Conservation (phyloP, 2,329 filamentous ascomycete genomes). For the Arachnopeziza araneosa region DNA sequence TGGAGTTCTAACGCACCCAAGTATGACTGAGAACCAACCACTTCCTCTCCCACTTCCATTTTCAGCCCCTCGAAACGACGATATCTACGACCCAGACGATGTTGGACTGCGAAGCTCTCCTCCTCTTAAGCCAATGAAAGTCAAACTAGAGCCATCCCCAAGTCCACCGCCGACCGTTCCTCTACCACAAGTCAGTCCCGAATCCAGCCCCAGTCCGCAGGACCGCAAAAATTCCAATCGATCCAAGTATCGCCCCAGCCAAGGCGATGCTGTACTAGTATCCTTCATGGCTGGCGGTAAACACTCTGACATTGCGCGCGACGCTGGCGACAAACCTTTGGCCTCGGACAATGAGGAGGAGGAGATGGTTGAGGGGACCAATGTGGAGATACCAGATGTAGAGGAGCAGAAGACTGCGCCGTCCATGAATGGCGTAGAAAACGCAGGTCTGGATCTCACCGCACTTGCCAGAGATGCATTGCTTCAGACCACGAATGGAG, state of each 20-base stretch:
- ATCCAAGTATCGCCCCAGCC: conserved; percentile 35
- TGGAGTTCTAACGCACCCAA: conserved; percentile 14
- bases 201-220: conserved; percentile 29
- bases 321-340: conserved; percentile 49
- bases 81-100: conserved; percentile 45
- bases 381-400: conserved; percentile 16
- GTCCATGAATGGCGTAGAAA: neutral
- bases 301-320: conserved; percentile 56
- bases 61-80: conserved; percentile 14
- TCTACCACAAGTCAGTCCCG: conserved; percentile 39
- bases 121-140: conserved; percentile 35
- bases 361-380: conserved; percentile 24
- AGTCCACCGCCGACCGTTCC: conserved; percentile 42
- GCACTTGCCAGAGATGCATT: conserved; percentile 12
- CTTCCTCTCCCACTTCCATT: conserved; percentile 6
- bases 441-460: conserved; percentile 6
- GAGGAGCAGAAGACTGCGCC: conserved; percentile 21
- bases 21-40: conserved; percentile 14
- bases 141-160: conserved; percentile 44
- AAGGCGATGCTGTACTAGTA: conserved; percentile 64
- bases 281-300: conserved; percentile 57
- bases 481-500: conserved; percentile 8
- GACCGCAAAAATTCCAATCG: conserved; percentile 19
- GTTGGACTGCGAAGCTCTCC: conserved; percentile 38
- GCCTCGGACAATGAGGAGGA: conserved; percentile 40